Evolutionary conservation across 192 early-diverging fungal species (phyloP), one percentile per base, ranked within the genome.

Genomic region (Coemansia sp.): DNA sequence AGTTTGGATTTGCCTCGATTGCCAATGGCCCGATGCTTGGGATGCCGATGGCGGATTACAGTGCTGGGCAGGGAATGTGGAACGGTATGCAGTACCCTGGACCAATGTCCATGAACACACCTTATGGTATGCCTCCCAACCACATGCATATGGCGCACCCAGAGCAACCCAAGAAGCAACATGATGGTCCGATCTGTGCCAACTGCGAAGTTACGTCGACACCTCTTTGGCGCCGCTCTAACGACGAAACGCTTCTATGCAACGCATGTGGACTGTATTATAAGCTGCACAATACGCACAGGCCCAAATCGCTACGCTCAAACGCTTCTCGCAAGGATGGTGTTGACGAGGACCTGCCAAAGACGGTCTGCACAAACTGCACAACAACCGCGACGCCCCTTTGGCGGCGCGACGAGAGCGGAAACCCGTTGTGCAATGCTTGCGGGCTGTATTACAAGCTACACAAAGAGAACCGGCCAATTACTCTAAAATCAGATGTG

Each of bases 201-300:
- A 92, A 92, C 67, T 92, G 90, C 61, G 85, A 85, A 7, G 89
- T 88, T 1, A 97, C 92, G 4, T 91, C 89, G 9, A 99, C 97
- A 16, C 90, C 94, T 3, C 84, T 99, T 16, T 99, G 97, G 97
- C 87, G 97, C 30, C 82, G 95, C 20, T 89, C 92, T 31, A 84
- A 82, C n/a, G 86, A 91, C 59, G 95, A 95, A 49, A 88, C 92
- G 63, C 80, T 92, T 5, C 84, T 99, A 26, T 99, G 97, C 80
- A 99, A 99, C 67, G 97, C 97, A 8, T 99, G 97, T 68, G 96
- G 96, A 2, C 82, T 99, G 23, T 99, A 94, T 74, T 93, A 89
- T 74, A 98, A 96, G 75, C 86, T 99, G 45, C 96, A 99, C 70
- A 86, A 92, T 65, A 85, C 90, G 8, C 86, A 89, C 59, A 85